A percentile compares a stretch with the other conserved stretches of the same genome.
Conservation (phyloP, 2,329 filamentous ascomycete species). For the Epichloe sibirici region DNA sequence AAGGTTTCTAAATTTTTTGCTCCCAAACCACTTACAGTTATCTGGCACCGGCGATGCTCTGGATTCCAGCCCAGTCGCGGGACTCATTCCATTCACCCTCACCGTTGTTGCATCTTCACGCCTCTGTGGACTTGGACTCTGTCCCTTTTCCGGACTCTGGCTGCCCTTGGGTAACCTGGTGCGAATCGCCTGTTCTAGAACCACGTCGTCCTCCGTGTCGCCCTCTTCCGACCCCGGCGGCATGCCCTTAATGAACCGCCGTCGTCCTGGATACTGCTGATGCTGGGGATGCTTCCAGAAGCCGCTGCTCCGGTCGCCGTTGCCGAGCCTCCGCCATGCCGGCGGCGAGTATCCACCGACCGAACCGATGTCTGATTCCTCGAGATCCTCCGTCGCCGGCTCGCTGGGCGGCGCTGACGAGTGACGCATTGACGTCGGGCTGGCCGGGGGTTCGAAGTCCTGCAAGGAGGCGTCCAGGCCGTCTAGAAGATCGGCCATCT, state of each 20-base stretch:
- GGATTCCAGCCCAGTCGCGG: slow-evolving; percentile 10
- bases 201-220: slow-evolving; percentile 21
- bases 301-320: slow-evolving; percentile 44
- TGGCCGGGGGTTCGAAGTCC: slow-evolving; percentile 42
- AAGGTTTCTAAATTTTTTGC: background rate
- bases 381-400: slow-evolving; percentile 24
- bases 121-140: slow-evolving; percentile 34
- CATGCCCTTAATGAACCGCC: slow-evolving; percentile 2
- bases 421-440: slow-evolving; percentile 18
- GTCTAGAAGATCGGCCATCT: slow-evolving; percentile 25
- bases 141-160: slow-evolving; percentile 40
- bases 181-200: slow-evolving; percentile 39
- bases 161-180: slow-evolving; percentile 45
- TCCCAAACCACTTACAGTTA: slow-evolving; percentile 32
- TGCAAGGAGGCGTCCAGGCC: slow-evolving; percentile 39
- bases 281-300: slow-evolving; percentile 35
- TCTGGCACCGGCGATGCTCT: slow-evolving; percentile 23
- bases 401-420: slow-evolving; percentile 23
- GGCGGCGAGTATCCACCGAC: slow-evolving; percentile 47
- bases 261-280: slow-evolving; percentile 1
- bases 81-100: slow-evolving; percentile 21
- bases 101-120: slow-evolving; percentile 27
- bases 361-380: slow-evolving; percentile 35
- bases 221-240: slow-evolving; percentile 18
- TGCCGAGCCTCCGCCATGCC: slow-evolving; percentile 48